Conservation (phyloP, 345 rosid species). For the Dovyalis caffra region DNA sequence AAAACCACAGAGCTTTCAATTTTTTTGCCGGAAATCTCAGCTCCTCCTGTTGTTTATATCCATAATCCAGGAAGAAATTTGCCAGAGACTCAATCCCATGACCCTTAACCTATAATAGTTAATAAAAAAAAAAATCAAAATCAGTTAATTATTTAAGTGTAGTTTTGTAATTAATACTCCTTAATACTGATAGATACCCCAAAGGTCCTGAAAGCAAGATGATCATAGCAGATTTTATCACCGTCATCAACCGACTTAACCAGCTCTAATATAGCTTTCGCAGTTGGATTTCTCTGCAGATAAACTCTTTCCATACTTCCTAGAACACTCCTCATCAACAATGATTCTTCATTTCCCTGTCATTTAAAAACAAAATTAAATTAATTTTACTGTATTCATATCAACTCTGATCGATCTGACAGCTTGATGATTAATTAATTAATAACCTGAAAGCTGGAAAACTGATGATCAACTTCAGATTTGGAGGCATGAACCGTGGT, state of each 20-base stretch:
- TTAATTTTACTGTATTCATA: too few species aligned
- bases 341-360: constrained; percentile 72
- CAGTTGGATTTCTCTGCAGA: constrained; percentile 71
- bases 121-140: not conserved
- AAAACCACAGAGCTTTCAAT: constrained; percentile 87
- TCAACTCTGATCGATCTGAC: too few species aligned
- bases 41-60: constrained; percentile 72
- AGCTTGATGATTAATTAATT: too few species aligned
- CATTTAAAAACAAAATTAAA: too few species aligned
- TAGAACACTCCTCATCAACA: constrained; percentile 54
- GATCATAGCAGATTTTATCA: constrained; percentile 73
- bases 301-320: constrained; percentile 68
- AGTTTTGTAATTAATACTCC: too few species aligned
- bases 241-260: constrained; percentile 56
- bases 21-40: constrained; percentile 89
- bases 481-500: too few species aligned
- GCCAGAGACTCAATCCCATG: constrained; percentile 85
- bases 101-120: constrained; percentile 53
- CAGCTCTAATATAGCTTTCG: constrained; percentile 72
- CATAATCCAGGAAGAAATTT: constrained; percentile 72
- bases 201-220: constrained; percentile 87
- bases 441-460: too few species aligned
- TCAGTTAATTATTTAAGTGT: too few species aligned
- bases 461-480: too few species aligned
- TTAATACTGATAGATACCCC: constrained; percentile 49